Evolutionary conservation across 78 protist genomes (phyloP).

Genomic region (Chrysochromulina tobinii): DNA sequence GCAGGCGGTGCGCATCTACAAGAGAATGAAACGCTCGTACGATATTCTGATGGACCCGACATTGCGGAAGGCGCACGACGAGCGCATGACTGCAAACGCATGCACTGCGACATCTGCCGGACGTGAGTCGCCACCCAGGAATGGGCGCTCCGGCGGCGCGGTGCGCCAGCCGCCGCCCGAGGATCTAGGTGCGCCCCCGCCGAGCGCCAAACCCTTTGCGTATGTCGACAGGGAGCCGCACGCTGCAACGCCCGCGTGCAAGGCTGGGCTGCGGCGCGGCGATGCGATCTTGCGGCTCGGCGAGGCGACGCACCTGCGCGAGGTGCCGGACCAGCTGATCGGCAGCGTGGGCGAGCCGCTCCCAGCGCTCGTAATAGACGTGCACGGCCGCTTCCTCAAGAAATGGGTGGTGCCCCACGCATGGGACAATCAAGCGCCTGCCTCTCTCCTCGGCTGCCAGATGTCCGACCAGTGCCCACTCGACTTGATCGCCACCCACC

Average conservation of each 20-base stretch:
- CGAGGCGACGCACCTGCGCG: constrained; percentile 9
- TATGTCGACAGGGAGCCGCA: background rate
- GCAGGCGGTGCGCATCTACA: background rate
- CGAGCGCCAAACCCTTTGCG: background rate
- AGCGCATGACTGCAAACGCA: too few relatives aligned
- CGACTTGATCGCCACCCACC: background rate
- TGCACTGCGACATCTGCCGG: too few relatives aligned
- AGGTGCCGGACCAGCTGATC: background rate
- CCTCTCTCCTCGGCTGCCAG: background rate
- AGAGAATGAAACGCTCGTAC: background rate
- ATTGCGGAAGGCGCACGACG: background rate
- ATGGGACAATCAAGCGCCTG: background rate
- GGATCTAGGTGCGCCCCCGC: background rate
- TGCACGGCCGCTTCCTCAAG: background rate
- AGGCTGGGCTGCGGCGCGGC: background rate
- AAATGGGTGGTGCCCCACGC: background rate
- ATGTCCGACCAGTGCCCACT: background rate
- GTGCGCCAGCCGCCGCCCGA: background rate
- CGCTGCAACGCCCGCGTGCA: background rate
- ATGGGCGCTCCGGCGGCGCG: background rate
- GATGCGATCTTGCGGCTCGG: background rate
- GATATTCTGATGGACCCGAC: background rate
- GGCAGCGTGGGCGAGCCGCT: background rate
- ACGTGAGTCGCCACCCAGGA: too few relatives aligned
- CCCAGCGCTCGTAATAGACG: background rate